Percentiles rank a stretch among this genome's conserved stretches.
Conservation (phyloP, 106 monocot genomes). For the Platanthera zijinensis region DNA sequence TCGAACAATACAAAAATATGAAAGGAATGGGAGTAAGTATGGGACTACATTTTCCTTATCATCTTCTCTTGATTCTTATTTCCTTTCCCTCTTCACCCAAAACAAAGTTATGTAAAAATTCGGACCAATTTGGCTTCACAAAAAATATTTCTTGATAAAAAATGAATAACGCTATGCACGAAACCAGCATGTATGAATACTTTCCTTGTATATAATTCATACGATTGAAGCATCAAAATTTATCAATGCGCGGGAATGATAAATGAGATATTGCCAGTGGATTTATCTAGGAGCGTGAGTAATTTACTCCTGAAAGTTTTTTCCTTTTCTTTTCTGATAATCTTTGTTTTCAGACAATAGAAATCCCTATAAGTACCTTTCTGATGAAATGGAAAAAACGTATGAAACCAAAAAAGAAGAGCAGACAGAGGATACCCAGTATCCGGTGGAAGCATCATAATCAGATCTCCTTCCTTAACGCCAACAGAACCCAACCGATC, state of each 20-base stretch:
- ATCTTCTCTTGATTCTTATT: neutral
- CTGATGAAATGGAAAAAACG: neutral
- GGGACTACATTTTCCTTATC: neutral
- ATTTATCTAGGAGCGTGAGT: too few relatives aligned
- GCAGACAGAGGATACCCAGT: constrained; percentile 7
- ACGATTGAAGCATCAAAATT: too few relatives aligned
- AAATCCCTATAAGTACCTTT: neutral
- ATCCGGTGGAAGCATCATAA: constrained; percentile 43
- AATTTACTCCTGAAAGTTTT: too few relatives aligned
- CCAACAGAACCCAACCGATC: constrained; percentile 54
- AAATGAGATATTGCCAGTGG: too few relatives aligned
- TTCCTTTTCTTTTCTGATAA: neutral
- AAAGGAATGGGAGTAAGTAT: neutral
- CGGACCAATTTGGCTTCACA: neutral
- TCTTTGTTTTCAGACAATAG: neutral
- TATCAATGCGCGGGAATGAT: too few relatives aligned
- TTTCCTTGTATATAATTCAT: too few relatives aligned
- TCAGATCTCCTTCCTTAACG: constrained; percentile 70
- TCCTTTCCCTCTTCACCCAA: neutral
- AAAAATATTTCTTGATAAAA: too few relatives aligned
- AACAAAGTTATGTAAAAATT: neutral
- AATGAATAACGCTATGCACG: too few relatives aligned
- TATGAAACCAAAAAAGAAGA: neutral
- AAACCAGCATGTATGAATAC: too few relatives aligned
- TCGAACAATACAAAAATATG: neutral